These are phyloP conservation scores for Gryganskiella cystojenkinii DNA, from an alignment of 192 early-diverging fungal genomes.

Conservation along the genomic window DNA sequence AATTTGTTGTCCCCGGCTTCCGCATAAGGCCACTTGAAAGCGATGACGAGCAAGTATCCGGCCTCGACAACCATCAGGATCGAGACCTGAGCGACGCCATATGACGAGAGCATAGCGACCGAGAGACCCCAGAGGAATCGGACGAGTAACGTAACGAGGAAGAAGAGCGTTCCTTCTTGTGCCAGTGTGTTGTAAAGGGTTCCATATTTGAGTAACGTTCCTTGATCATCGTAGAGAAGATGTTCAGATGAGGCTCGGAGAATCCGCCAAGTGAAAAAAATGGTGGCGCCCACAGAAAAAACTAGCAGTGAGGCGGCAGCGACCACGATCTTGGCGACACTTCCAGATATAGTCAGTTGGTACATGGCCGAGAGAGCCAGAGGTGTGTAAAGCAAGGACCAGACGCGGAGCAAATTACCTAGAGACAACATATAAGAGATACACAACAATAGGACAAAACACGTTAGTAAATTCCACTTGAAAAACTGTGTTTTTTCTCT, in stretches of 20 bases:
- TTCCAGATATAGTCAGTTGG: conserved; percentile 55
- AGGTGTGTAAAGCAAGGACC: conserved; percentile 55
- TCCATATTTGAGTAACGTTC: conserved; percentile 56
- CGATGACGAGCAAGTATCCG: conserved; percentile 42
- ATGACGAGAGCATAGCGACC: conserved; percentile 53
- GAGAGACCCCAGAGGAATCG: conserved; percentile 55
- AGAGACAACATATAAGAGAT: background rate
- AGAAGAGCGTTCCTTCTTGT: conserved; percentile 49
- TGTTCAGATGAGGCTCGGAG: conserved; percentile 51
- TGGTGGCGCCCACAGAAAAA: conserved; percentile 44
- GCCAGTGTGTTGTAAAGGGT: conserved; percentile 60
- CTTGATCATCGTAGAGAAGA: conserved; percentile 54
- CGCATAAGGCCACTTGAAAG: conserved; percentile 54
- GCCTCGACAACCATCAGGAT: conserved; percentile 54
- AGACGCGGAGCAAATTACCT: conserved; percentile 56
- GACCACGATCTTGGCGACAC: conserved; percentile 24
- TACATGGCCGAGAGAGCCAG: conserved; percentile 56
- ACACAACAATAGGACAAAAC: too few species aligned
- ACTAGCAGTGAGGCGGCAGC: conserved; percentile 46
- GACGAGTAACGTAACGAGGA: conserved; percentile 42
- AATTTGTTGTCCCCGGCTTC: conserved; percentile 53
- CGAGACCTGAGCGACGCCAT: conserved; percentile 55
- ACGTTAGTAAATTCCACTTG: too few species aligned
- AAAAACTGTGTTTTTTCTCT: background rate
- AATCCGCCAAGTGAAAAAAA: conserved; percentile 52